Evolutionary conservation across 2,329 filamentous ascomycete species (phyloP).

Genomic region (Westerdykella sp.): DNA sequence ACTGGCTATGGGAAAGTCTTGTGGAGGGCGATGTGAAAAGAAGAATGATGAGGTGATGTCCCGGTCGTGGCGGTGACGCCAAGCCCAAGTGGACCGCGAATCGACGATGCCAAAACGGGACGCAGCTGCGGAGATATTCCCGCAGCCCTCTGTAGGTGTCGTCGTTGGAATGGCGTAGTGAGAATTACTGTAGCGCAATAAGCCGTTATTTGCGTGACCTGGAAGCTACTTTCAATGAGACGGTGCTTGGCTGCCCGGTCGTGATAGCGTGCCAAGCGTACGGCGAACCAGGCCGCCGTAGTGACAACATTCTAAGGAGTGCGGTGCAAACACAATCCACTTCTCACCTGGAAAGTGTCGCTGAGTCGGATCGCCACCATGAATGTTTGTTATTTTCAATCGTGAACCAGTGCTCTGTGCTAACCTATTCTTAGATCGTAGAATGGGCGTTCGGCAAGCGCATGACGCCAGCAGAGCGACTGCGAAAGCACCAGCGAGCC

Average conservation of each 20-base stretch:
- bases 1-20: conserved; percentile 2
- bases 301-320: no score
- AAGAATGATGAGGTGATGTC: conserved; percentile 15
- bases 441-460: conserved; percentile 99
- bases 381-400: conserved; percentile 47
- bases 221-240: not conserved
- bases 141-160: no score
- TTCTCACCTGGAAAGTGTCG: not conserved
- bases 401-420: not conserved
- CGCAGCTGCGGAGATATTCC: no score
- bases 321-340: conserved; percentile 1
- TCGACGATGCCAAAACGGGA: no score
- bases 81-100: no score
- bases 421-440: conserved; percentile 61
- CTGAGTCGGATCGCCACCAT: conserved; percentile 35
- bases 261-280: not conserved
- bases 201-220: not conserved
- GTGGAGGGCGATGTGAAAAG: conserved; percentile 4
- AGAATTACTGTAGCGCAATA: no score
- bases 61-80: not conserved
- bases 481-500: conserved; percentile 90
- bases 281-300: no score
- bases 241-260: not conserved
- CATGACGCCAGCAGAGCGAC: conserved; percentile 89
- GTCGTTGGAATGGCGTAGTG: no score